A percentile compares a stretch with the other conserved stretches of the same genome.
Conservation (phyloP, 306 rosid genomes). For the Glycine latifolia region DNA sequence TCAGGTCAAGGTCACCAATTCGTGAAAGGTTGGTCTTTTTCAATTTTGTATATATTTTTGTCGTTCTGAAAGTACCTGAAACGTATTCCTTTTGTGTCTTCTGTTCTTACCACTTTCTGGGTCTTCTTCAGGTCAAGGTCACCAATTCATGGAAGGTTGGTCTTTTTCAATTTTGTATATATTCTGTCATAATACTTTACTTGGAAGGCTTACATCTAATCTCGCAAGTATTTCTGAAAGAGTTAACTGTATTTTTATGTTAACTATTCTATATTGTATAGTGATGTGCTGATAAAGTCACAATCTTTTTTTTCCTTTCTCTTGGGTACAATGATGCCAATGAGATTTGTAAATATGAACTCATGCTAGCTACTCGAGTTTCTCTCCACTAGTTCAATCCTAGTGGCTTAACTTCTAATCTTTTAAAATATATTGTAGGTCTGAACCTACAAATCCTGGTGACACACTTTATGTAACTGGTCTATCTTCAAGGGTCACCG, state of each 20-base stretch:
- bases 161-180: background rate
- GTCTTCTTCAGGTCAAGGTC: background rate
- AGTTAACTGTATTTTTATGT: background rate
- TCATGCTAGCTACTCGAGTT: background rate
- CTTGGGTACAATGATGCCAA: background rate
- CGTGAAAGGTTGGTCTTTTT: background rate
- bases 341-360: conserved; percentile 6
- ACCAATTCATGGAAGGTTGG: background rate
- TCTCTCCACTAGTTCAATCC: background rate
- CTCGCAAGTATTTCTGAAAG: background rate
- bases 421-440: conserved; percentile 46
- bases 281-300: background rate
- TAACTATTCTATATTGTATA: background rate
- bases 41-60: background rate
- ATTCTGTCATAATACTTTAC: background rate
- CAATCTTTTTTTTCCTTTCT: background rate
- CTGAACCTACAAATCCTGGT: conserved; percentile 63
- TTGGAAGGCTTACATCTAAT: background rate
- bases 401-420: background rate
- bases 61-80: background rate
- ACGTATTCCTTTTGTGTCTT: background rate
- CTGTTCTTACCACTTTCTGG: background rate
- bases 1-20: background rate
- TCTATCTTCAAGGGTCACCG: conserved; percentile 74
- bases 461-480: conserved; percentile 87